Evolutionary conservation across 2,329 filamentous ascomycete genomes (phyloP).

Genomic region (Aspergillus sp.): DNA sequence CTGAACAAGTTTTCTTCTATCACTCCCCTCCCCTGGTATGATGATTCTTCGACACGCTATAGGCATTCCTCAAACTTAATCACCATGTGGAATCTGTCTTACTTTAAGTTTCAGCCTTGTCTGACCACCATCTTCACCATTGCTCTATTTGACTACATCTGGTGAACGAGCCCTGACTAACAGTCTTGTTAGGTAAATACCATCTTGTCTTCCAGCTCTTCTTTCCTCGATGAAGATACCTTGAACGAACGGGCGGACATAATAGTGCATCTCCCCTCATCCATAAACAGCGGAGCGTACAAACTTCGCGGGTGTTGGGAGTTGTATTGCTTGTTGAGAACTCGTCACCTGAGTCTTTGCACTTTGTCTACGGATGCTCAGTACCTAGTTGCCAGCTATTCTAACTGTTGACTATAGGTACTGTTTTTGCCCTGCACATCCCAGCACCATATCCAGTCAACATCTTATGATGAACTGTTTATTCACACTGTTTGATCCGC

Average conservation of each 20-base stretch:
- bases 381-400: conserved; percentile 14
- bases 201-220: conserved; percentile 17
- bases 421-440: conserved; percentile 18
- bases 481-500: conserved; percentile 71
- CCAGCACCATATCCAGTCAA: conserved; percentile 28
- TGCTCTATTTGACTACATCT: conserved; percentile 16
- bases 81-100: conserved; percentile 63
- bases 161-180: conserved; percentile 29
- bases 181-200: conserved; percentile 35
- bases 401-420: conserved; percentile 30
- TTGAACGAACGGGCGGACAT: conserved; percentile 71
- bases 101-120: conserved; percentile 70
- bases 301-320: conserved; percentile 60
- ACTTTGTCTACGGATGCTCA: conserved; percentile 27
- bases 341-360: conserved; percentile 60
- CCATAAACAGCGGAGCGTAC: conserved; percentile 60
- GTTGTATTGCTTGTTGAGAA: conserved; percentile 66
- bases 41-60: conserved; percentile 64
- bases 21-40: conserved; percentile 44
- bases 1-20: conserved; percentile 9
- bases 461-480: conserved; percentile 63
- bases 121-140: conserved; percentile 46
- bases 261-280: conserved; percentile 54
- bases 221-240: conserved; percentile 56
- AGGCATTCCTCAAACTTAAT: conserved; percentile 70